phyloP scores from a whole-genome alignment of 106 monocot species.

The Triglochin maritima region DNA sequence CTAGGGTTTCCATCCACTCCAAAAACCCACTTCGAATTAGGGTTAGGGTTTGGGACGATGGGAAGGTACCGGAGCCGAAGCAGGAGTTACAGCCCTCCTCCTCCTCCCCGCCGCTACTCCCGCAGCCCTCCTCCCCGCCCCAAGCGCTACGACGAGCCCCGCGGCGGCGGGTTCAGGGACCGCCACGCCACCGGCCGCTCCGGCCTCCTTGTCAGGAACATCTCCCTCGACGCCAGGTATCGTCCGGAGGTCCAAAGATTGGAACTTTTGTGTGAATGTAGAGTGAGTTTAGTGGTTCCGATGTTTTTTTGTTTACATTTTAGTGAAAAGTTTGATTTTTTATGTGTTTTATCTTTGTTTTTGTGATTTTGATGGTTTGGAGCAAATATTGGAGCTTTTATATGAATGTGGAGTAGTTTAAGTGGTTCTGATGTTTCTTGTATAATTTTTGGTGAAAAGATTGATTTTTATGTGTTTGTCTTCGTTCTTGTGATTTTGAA shows the following conservation, averaged over 20 bases:
- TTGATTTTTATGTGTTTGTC: too few relatives aligned
- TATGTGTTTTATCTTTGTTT: too few relatives aligned
- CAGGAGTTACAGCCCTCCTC: constrained; percentile 23
- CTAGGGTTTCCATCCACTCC: background rate
- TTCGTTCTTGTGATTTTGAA: background rate
- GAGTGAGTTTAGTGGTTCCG: background rate
- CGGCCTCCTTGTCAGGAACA: constrained; percentile 85
- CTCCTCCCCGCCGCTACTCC: constrained; percentile 4
- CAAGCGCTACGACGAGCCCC: constrained; percentile 7
- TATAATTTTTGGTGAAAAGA: background rate
- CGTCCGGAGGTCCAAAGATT: background rate
- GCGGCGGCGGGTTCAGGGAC: constrained; percentile 17
- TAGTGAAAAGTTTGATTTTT: background rate
- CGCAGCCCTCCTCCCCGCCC: constrained; percentile 10
- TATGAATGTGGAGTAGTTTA: background rate
- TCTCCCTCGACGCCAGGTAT: constrained; percentile 83
- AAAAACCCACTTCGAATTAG: background rate
- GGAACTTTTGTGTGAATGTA: background rate
- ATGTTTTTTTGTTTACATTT: background rate
- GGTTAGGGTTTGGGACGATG: constrained; percentile 1
- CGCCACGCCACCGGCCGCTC: constrained; percentile 44
- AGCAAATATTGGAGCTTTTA: background rate
- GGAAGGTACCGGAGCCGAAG: constrained; percentile 32
- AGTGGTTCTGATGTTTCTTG: background rate
- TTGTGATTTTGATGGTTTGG: background rate